Percentiles rank a stretch among this genome's conserved stretches.
phyloP scores from a whole-genome alignment of 1,284 basidiomycete genomes.

The Ustilago trichophora region DNA sequence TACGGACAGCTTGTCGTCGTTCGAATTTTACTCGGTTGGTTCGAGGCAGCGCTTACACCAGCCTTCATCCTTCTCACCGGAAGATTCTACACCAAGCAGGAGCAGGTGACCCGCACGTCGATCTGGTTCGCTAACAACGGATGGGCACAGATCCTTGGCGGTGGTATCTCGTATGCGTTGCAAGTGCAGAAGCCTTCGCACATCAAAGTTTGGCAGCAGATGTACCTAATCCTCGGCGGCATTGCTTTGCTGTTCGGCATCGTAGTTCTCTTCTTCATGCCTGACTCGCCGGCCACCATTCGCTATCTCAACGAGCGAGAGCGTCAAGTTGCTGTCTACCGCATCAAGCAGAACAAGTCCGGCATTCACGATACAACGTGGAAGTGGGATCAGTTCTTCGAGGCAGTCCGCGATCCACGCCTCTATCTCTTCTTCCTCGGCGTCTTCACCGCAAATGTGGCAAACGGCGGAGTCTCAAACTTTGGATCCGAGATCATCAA shows the following conservation, averaged over 20 bases:
- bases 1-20: constrained; percentile 53
- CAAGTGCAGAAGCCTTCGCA: constrained; percentile 31
- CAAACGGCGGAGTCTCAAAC: constrained; percentile 53
- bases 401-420: constrained; percentile 70
- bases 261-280: constrained; percentile 46
- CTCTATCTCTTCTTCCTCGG: constrained; percentile 59
- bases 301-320: constrained; percentile 69
- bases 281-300: constrained; percentile 47
- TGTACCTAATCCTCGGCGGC: constrained; percentile 59
- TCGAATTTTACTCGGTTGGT: constrained; percentile 62
- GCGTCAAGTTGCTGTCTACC: constrained; percentile 71
- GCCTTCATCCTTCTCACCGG: constrained; percentile 57
- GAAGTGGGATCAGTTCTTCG: constrained; percentile 70
- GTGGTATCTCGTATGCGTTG: constrained; percentile 53
- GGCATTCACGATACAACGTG: constrained; percentile 72
- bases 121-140: constrained; percentile 61
- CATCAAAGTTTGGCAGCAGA: constrained; percentile 54
- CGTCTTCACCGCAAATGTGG: constrained; percentile 46
- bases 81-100: constrained; percentile 52
- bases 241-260: constrained; percentile 52
- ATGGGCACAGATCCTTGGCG: constrained; percentile 58
- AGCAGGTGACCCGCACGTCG: constrained; percentile 48
- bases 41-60: constrained; percentile 56
- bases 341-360: constrained; percentile 71
- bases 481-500: constrained; percentile 63